A percentile compares a stretch with the other conserved stretches of the same genome.
These are phyloP conservation scores for Neophaeococcomyces mojaviensis DNA, from an alignment of 2,329 filamentous ascomycete genomes.

Conservation along the genomic window DNA sequence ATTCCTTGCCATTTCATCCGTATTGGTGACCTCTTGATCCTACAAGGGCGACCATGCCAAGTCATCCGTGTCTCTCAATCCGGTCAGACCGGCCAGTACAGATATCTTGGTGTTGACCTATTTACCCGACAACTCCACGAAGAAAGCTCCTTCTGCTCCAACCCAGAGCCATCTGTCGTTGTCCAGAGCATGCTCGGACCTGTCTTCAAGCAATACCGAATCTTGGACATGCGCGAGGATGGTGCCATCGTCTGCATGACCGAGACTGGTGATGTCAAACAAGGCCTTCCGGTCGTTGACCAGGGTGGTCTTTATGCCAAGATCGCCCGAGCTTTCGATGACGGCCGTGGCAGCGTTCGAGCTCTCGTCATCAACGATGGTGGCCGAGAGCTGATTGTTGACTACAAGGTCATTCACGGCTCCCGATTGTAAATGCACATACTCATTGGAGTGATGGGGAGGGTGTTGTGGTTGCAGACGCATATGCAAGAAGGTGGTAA, in stretches of 20 bases:
- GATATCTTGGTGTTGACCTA: slow-evolving; percentile 98
- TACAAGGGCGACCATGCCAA: slow-evolving; percentile 98
- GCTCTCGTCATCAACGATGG: slow-evolving; percentile 92
- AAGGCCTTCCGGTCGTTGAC: slow-evolving; percentile 86
- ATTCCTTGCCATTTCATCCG: slow-evolving; percentile 99
- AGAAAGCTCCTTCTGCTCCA: slow-evolving; percentile 95
- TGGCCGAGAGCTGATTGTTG: slow-evolving; percentile 89
- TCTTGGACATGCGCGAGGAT: slow-evolving; percentile 90
- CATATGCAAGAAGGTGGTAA: slow-evolving; percentile 6
- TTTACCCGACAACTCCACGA: slow-evolving; percentile 99
- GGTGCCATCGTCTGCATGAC: slow-evolving; percentile 87
- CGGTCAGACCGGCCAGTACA: slow-evolving; percentile 95
- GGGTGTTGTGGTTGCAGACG: slow-evolving; percentile 2
- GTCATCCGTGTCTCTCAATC: slow-evolving; percentile 99
- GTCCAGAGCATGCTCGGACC: slow-evolving; percentile 99
- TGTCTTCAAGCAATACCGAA: slow-evolving; percentile 99
- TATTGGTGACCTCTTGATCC: slow-evolving; percentile 96
- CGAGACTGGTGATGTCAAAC: slow-evolving; percentile 97
- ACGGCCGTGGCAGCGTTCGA: slow-evolving; percentile 86
- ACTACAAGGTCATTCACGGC: slow-evolving; percentile 96
- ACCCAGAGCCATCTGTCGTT: slow-evolving; percentile 90
- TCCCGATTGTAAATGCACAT: slow-evolving; percentile 49
- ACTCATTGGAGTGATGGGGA: neutral
- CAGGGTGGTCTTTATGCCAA: slow-evolving; percentile 83
- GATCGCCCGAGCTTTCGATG: slow-evolving; percentile 75